Evolutionary conservation across 2,329 filamentous ascomycete species (phyloP).

Genomic region (Bipolaris oryzae): DNA sequence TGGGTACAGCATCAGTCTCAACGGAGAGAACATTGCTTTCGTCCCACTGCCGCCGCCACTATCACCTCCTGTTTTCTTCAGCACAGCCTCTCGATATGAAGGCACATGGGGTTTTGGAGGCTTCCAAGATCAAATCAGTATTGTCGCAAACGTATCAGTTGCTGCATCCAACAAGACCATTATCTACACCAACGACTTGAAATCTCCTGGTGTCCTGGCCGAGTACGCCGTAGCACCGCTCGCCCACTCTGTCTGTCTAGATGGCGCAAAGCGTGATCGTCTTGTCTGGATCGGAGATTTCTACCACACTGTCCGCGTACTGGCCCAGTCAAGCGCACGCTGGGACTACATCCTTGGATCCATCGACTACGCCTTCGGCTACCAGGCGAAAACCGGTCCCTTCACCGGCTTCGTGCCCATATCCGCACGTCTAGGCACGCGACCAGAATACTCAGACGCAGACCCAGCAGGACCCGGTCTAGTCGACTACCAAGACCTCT

Average conservation of each 20-base stretch:
- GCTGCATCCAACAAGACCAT: slow-evolving; percentile 6
- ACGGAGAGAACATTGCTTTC: background rate
- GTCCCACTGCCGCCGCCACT: background rate
- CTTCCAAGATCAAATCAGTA: slow-evolving; percentile 49
- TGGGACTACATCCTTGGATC: slow-evolving; percentile 47
- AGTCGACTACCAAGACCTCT: slow-evolving; percentile 8
- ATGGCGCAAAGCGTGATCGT: slow-evolving; percentile 52
- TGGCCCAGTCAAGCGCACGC: slow-evolving; percentile 45
- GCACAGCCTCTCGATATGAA: slow-evolving; percentile 29
- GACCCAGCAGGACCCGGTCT: background rate
- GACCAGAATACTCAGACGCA: background rate
- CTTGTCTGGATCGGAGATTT: slow-evolving; percentile 54
- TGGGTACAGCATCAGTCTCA: background rate
- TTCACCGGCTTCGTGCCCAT: slow-evolving; percentile 2
- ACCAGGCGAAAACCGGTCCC: background rate
- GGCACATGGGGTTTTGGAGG: slow-evolving; percentile 51
- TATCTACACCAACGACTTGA: slow-evolving; percentile 2
- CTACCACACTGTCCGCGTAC: slow-evolving; percentile 49
- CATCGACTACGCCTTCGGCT: slow-evolving; percentile 19
- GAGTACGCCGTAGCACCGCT: slow-evolving; percentile 50
- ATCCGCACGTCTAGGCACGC: slow-evolving; percentile 1
- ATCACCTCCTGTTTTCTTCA: background rate
- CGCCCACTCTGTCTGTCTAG: slow-evolving; percentile 47
- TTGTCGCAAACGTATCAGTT: slow-evolving; percentile 45
- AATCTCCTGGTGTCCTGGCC: slow-evolving; percentile 29